Evolutionary conservation across 2,329 filamentous ascomycete genomes (phyloP).

Genomic region (Cryphonectria radicalis): DNA sequence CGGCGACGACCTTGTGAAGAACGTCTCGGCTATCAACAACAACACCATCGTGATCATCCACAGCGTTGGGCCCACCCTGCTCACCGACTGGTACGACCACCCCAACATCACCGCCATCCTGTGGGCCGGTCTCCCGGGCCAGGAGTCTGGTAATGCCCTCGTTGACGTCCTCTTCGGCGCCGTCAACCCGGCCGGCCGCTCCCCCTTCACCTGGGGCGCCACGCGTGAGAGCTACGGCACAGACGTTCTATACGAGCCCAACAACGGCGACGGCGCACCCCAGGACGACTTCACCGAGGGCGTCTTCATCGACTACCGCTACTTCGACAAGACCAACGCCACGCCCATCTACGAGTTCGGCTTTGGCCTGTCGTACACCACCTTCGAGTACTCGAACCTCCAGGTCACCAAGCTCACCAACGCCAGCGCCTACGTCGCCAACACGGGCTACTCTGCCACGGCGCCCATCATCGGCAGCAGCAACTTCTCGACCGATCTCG

Average conservation of each 20-base stretch:
- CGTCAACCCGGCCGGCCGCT: constrained; percentile 75
- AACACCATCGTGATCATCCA: constrained; percentile 95
- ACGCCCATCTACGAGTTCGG: constrained; percentile 82
- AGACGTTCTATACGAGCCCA: constrained; percentile 69
- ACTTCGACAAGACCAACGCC: constrained; percentile 69
- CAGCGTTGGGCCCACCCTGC: constrained; percentile 76
- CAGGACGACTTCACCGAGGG: constrained; percentile 79
- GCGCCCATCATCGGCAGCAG: constrained; percentile 70
- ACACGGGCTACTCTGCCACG: constrained; percentile 62
- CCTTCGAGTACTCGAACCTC: constrained; percentile 74
- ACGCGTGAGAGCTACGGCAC: constrained; percentile 70
- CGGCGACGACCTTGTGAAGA: constrained; percentile 80
- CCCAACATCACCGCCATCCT: constrained; percentile 83
- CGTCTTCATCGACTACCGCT: constrained; percentile 79
- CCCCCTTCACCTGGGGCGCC: constrained; percentile 79
- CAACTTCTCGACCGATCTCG: constrained; percentile 63
- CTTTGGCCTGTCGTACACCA: constrained; percentile 80
- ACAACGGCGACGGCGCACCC: constrained; percentile 67
- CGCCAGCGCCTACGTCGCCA: constrained; percentile 60
- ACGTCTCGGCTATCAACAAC: constrained; percentile 75
- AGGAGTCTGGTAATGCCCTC: constrained; percentile 81
- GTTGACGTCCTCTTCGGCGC: constrained; percentile 83
- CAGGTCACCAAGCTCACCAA: constrained; percentile 53
- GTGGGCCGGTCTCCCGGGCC: constrained; percentile 80
- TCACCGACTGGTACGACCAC: constrained; percentile 75